Evolutionary conservation across 306 rosid genomes (phyloP).

Genomic region (Acmispon strigosus): DNA sequence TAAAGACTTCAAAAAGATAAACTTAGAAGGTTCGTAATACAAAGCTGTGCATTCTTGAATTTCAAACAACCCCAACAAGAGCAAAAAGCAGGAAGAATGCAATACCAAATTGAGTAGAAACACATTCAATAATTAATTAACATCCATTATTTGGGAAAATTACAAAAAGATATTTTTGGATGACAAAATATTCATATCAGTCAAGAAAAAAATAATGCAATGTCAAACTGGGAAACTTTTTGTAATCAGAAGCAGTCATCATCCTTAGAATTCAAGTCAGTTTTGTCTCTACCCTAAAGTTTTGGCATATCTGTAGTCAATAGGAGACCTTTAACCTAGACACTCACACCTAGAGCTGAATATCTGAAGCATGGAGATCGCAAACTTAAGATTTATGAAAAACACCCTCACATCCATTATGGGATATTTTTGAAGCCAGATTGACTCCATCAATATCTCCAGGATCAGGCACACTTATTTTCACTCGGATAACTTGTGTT

Average conservation of each 20-base stretch:
- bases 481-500: no score
- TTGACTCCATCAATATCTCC: no score
- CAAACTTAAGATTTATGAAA: no score
- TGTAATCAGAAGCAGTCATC: not conserved
- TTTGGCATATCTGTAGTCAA: no score
- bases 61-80: not conserved
- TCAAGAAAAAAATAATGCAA: not conserved
- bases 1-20: not conserved
- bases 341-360: no score
- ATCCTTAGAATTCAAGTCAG: no score
- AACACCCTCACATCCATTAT: no score
- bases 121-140: not conserved
- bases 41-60: not conserved
- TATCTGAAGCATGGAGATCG: no score
- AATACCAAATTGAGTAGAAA: slow-evolving; percentile 2
- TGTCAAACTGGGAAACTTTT: slow-evolving; percentile 11
- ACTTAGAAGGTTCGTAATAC: not conserved
- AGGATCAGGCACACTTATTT: no score
- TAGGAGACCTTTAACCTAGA: no score
- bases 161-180: not conserved
- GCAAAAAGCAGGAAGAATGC: slow-evolving; percentile 4
- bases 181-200: not conserved
- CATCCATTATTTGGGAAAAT: not conserved
- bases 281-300: no score
- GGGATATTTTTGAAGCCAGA: no score